These are phyloP conservation scores for Carex kokanica DNA, from an alignment of 176 grass and related monocot genomes.

Conservation along the genomic window DNA sequence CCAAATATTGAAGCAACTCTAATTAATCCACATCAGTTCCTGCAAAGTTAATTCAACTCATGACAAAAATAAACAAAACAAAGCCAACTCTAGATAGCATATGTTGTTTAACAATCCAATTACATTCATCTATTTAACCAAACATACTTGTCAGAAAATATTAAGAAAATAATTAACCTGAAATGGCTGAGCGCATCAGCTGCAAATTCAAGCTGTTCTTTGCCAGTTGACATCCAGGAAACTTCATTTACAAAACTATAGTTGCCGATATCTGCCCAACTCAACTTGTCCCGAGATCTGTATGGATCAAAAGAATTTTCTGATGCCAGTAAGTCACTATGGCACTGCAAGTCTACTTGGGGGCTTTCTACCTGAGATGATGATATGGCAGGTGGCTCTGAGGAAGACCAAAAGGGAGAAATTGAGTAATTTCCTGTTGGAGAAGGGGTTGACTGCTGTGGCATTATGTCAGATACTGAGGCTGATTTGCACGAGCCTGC, in stretches of 20 bases:
- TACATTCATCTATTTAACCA: background rate
- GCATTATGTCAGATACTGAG: conserved; percentile 30
- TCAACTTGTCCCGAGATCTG: conserved; percentile 64
- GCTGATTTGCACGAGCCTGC: conserved; percentile 53
- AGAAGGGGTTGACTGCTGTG: conserved; percentile 39
- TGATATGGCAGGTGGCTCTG: conserved; percentile 50
- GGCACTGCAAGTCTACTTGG: conserved; percentile 59
- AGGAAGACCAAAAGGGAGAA: conserved; percentile 60
- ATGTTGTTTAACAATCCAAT: background rate
- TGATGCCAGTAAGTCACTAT: conserved; percentile 50
- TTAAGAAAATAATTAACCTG: conserved; percentile 50
- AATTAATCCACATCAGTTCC: background rate
- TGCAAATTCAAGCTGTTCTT: conserved; percentile 88
- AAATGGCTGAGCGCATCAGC: conserved; percentile 73
- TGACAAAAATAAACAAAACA: background rate
- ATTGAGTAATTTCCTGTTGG: conserved; percentile 62
- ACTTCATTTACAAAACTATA: conserved; percentile 66
- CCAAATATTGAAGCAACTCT: background rate
- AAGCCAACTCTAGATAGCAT: background rate
- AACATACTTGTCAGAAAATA: background rate
- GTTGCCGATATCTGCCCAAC: conserved; percentile 85
- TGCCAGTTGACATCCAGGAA: conserved; percentile 92
- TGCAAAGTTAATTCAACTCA: background rate
- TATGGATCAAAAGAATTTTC: conserved; percentile 85
- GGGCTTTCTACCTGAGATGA: conserved; percentile 76